These are phyloP conservation scores for Colletotrichum eremochloae DNA, from an alignment of 2,329 filamentous ascomycete genomes.

Conservation along the genomic window DNA sequence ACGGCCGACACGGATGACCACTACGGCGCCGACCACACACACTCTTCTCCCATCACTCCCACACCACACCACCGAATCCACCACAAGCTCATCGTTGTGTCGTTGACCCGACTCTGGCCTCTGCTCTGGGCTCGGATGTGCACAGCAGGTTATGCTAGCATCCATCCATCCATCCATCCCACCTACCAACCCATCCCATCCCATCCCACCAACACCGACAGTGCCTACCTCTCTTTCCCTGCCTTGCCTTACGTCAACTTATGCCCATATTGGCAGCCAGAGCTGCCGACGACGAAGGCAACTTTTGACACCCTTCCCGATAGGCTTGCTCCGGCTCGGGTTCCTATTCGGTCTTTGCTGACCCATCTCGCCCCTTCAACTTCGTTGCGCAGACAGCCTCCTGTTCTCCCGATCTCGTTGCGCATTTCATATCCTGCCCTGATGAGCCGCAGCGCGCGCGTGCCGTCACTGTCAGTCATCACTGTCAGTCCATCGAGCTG, in stretches of 20 bases:
- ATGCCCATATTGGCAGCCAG: conserved; percentile 14
- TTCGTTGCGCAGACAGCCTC: not conserved
- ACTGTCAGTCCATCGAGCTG: conserved; percentile 28
- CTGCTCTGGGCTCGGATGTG: not conserved
- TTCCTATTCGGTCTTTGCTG: conserved; percentile 11
- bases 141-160: conserved; percentile 21
- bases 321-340: not conserved
- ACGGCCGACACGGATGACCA: not conserved
- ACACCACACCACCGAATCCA: conserved; percentile 4
- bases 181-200: conserved; percentile 5
- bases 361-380: conserved; percentile 5
- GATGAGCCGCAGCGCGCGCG: conserved; percentile 9
- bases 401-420: conserved; percentile 5
- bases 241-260: conserved; percentile 14
- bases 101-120: conserved; percentile 17
- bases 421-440: conserved; percentile 8
- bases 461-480: conserved; percentile 29
- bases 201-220: conserved; percentile 22
- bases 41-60: conserved; percentile 4
- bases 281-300: conserved; percentile 4
- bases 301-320: conserved; percentile 8
- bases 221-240: not conserved
- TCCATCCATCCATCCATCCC: conserved; percentile 19
- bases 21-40: conserved; percentile 4
- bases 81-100: not conserved